Conservation (phyloP, 331 rosid species). For the Rhamnella rubrinervis region DNA sequence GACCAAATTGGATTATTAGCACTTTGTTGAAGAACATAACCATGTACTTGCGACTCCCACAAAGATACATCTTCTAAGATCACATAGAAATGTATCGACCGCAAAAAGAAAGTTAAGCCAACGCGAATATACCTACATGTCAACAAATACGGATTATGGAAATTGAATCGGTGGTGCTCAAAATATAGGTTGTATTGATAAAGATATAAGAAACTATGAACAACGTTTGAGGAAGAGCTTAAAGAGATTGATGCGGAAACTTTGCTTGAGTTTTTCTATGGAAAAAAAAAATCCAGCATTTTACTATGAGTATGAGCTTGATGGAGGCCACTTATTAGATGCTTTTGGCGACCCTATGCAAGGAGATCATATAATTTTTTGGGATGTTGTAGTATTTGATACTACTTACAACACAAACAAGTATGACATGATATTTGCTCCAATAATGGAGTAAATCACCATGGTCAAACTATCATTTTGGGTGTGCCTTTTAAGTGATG, state of each 20-base stretch:
- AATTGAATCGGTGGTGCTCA: no score
- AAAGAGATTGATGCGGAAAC: neutral
- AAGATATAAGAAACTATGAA: neutral
- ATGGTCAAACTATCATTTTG: constrained; percentile 2
- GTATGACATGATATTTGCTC: neutral
- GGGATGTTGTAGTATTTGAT: constrained; percentile 7
- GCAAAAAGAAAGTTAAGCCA: no score
- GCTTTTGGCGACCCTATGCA: neutral
- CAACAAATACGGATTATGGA: neutral
- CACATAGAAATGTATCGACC: neutral
- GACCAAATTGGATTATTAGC: neutral
- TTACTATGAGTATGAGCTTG: neutral
- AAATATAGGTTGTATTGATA: neutral
- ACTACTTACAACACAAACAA: constrained; percentile 8
- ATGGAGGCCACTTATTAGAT: neutral
- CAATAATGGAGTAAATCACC: neutral
- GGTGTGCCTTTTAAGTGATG: no score
- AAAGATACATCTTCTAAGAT: neutral
- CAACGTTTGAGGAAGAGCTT: neutral
- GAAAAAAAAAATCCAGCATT: neutral
- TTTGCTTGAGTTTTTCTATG: neutral
- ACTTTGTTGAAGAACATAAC: neutral
- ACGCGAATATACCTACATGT: neutral
- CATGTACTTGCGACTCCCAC: neutral
- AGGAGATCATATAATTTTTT: neutral